Evolutionary conservation across 306 rosid species (phyloP), one percentile per base, ranked within the genome.

Genomic region (Prunus dulcis): DNA sequence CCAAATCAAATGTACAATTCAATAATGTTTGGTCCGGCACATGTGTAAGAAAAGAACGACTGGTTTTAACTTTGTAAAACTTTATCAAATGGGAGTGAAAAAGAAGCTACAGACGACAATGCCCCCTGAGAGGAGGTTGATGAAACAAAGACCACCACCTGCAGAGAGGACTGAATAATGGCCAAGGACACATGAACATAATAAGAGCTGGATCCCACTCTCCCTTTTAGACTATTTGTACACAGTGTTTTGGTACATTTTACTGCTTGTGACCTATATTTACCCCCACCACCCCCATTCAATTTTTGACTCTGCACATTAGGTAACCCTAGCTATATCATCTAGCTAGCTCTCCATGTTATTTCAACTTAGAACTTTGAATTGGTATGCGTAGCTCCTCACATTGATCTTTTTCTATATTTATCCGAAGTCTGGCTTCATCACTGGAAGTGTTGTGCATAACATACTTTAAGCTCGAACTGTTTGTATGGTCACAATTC

Each of bases 151-250:
- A 74, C 57, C 51, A 13, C 56, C 74, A 63, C 45, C 67, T 63
- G 22, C 45, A 60, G 52, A 73, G 81, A 34, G 76, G 76, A 71
- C 69, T 28, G 81, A 71, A 7, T 38, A 38, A 6, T 41, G 8
- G 43, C 72, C 41, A 56, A 67, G 76, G 80, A 76, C 70, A 22
- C 27, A 58, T 34, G 65, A 14, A 70, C 30, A 12, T 10, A 56
- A 8, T 4, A 49, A 71, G 82, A 77, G 76, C 79, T 77, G 85
- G 85, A 66, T 58, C 34, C 66, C 82, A 81, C 61, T 4, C 5
- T 3, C 10, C 55, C 7, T 70, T 30, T 63, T 38, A 25, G 2
- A 67, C 82, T 82, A 69, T 73, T 68, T 41, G 0, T 27, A 60
- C 67, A 78, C 76, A 73, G 77, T 73, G 0, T 78, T 12, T 61